Base-by-base conservation (phyloP, 192 early-diverging fungal species). In the Thamnidium elegans region DNA sequence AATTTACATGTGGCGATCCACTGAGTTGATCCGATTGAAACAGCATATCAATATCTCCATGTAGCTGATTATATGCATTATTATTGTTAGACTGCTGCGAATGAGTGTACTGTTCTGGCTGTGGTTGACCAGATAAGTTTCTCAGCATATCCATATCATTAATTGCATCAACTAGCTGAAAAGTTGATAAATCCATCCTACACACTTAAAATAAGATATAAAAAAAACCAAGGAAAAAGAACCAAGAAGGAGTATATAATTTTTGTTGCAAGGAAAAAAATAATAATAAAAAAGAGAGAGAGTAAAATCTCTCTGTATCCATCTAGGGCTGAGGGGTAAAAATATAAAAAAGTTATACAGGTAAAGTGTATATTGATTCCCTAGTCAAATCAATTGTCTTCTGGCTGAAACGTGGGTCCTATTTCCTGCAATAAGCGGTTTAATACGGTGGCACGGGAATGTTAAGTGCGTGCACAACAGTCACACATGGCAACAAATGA, bases 341-440 rank as follows among this genome's bases (percentile, higher is more conserved):
- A 30, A 53, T 15, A 55, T n/a, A 15, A 34, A 14, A 53, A 14
- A 53, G 11, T 32, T n/a, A 15, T 14, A 55, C 32, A 34, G 53
- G 13, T 48, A 48, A 19, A 15, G 46, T 19, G 14, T 48, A 48
- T 48, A 48, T 17, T 48, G 46, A 63, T 45, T 50, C 9, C 39
- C 23, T 42, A 63, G 48, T 63, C 61, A 63, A 63, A 63, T 63
- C 61, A 63, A 63, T 20, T 63, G 48, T 3, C 61, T 63, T 51
- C 20, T 51, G 30, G 39, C n/a, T 21, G 48, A 63, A 63, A 63
- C 61, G 61, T 63, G 61, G 61, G 19, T 23, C 36, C 23, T 15
- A 26, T 42, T 6, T 52, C 20, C 32, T 51, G 61, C 34, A 50
- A 63, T 50, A 50, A 63, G 19, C 20, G 48, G 61, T 39, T 32